Percentiles rank a stretch among this genome's conserved stretches.
These are phyloP conservation scores for Fusarium poae DNA, from an alignment of 2,329 filamentous ascomycete genomes.

Conservation along the genomic window DNA sequence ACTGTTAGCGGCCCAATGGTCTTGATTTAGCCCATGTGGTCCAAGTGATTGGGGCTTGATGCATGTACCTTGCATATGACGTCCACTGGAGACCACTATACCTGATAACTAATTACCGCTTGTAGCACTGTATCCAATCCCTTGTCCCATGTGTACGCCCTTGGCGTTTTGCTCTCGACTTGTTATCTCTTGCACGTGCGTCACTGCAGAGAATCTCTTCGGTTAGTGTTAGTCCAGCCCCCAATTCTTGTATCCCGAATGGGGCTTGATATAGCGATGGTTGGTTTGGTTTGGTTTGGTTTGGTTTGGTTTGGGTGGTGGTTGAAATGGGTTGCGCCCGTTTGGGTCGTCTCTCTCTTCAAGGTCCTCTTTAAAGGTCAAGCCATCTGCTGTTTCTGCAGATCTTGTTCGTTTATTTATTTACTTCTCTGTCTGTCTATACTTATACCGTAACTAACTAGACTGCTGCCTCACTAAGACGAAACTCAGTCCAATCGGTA, in stretches of 20 bases:
- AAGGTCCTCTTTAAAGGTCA: conserved; percentile 25
- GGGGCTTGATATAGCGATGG: neutral
- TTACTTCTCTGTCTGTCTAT: neutral
- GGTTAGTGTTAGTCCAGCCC: neutral
- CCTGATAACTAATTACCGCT: conserved; percentile 9
- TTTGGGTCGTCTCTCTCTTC: neutral
- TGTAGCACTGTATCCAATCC: conserved; percentile 25
- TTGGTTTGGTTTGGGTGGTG: neutral
- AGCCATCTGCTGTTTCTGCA: conserved; percentile 13
- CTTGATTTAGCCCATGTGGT: conserved; percentile 16
- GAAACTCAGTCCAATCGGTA: neutral
- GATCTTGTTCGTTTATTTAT: neutral
- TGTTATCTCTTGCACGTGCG: conserved; percentile 33
- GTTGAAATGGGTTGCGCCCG: neutral
- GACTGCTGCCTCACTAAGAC: neutral
- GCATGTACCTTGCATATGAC: conserved; percentile 29
- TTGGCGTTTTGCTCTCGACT: conserved; percentile 14
- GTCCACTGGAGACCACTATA: neutral
- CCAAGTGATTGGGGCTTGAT: conserved; percentile 25
- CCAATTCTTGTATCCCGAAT: conserved; percentile 6
- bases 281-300: conserved; percentile 7
- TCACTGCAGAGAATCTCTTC: conserved; percentile 1
- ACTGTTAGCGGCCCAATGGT: neutral
- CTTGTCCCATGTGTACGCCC: conserved; percentile 29
- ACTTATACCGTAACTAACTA: neutral